phyloP scores from a whole-genome alignment of 768 basidiomycete species.

The Boletus rufocinnamomeus region DNA sequence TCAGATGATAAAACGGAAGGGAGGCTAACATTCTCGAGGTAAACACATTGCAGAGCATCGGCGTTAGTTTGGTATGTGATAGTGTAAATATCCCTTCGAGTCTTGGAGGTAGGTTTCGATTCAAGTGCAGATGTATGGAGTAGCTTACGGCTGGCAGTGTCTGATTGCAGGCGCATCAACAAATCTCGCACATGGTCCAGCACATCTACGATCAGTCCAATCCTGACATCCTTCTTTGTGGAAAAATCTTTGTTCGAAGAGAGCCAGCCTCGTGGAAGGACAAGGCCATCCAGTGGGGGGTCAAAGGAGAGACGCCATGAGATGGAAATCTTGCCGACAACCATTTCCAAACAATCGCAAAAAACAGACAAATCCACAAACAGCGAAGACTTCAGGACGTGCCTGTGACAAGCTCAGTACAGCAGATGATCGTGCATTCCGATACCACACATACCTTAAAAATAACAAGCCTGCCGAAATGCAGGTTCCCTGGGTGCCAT shows the following conservation, averaged over 20 bases:
- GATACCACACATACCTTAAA: conserved; percentile 34
- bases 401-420: conserved; percentile 33
- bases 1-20: neutral
- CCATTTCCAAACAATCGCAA: conserved; percentile 52
- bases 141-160: conserved; percentile 26
- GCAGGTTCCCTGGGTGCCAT: conserved; percentile 25
- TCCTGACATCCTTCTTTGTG: conserved; percentile 10
- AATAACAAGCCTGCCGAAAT: conserved; percentile 41
- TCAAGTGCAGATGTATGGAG: neutral
- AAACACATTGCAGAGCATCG: conserved; percentile 39
- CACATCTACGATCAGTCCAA: conserved; percentile 9
- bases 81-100: conserved; percentile 8
- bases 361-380: conserved; percentile 48
- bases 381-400: conserved; percentile 40
- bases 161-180: conserved; percentile 33
- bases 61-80: conserved; percentile 7
- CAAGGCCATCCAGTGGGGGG: conserved; percentile 43
- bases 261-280: conserved; percentile 59
- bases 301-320: conserved; percentile 27
- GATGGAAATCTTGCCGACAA: conserved; percentile 46
- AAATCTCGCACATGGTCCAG: conserved; percentile 24
- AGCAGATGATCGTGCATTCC: neutral
- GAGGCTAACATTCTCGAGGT: conserved; percentile 48
- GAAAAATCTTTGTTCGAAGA: conserved; percentile 16
- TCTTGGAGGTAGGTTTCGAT: neutral